Conservation (phyloP, 2,329 filamentous ascomycete genomes). For the Fusarium siculi region DNA sequence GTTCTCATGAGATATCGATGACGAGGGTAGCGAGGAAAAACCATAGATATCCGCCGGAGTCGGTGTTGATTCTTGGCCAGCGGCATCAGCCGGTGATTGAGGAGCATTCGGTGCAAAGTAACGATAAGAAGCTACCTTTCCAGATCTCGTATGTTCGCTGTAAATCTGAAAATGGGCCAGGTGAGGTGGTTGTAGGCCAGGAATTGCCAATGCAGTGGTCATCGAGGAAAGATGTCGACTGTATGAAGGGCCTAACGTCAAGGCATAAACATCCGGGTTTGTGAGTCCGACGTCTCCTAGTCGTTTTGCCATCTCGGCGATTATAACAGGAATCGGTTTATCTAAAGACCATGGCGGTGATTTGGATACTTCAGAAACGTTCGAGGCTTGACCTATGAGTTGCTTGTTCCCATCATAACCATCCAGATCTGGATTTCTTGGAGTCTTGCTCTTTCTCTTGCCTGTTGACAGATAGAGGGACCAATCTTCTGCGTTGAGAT, state of each 20-base stretch:
- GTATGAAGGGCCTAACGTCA: constrained; percentile 52
- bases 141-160: constrained; percentile 50
- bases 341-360: constrained; percentile 50
- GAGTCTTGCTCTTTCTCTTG: constrained; percentile 47
- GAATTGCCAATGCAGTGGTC: constrained; percentile 49
- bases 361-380: constrained; percentile 39
- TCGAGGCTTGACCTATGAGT: constrained; percentile 35
- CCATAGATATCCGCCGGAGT: constrained; percentile 26
- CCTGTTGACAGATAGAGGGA: constrained; percentile 63
- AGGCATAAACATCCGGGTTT: constrained; percentile 51
- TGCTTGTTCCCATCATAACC: constrained; percentile 39
- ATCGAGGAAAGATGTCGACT: constrained; percentile 52
- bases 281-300: constrained; percentile 47
- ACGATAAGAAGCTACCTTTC: constrained; percentile 52
- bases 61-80: background rate
- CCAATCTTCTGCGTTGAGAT: constrained; percentile 68
- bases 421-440: constrained; percentile 42
- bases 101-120: constrained; percentile 41
- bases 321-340: constrained; percentile 48
- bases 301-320: constrained; percentile 45
- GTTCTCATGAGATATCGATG: constrained; percentile 7
- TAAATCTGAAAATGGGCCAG: constrained; percentile 49
- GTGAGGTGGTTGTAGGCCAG: constrained; percentile 47
- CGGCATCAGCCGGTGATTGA: background rate
- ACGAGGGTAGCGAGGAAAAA: constrained; percentile 17